phyloP scores from a whole-genome alignment of 345 rosid species.

The Citrus unshiu region DNA sequence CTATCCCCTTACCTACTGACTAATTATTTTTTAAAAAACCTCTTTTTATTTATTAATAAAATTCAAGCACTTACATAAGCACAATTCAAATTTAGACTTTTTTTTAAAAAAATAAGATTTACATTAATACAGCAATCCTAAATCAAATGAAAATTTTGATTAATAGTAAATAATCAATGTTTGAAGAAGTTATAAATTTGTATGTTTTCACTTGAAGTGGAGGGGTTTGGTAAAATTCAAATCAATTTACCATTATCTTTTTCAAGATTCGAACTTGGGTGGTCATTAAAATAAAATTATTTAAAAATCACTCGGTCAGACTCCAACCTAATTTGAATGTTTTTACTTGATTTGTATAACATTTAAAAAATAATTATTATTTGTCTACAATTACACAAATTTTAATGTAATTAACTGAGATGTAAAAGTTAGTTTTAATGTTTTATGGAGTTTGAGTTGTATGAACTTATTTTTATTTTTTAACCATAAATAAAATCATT shows the following conservation, averaged over 20 bases:
- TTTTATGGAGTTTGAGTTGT: neutral
- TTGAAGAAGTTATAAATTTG: neutral
- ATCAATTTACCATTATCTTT: too few relatives aligned
- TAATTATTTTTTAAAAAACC: neutral
- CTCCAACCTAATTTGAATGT: too few relatives aligned
- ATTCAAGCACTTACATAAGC: neutral
- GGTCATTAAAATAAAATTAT: fast-evolving
- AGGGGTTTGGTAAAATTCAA: too few relatives aligned
- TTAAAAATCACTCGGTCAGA: too few relatives aligned
- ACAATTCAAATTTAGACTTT: neutral
- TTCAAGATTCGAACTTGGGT: too few relatives aligned
- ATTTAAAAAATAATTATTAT: too few relatives aligned
- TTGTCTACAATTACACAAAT: neutral
- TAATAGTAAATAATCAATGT: neutral
- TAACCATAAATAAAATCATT: neutral
- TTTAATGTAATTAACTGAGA: neutral
- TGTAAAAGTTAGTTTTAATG: neutral
- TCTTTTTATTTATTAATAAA: neutral
- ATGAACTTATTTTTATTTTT: neutral
- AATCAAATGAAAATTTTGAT: neutral
- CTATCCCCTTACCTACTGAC: neutral
- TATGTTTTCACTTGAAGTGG: too few relatives aligned
- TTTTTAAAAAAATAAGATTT: neutral
- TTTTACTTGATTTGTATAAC: too few relatives aligned
- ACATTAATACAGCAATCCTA: too few relatives aligned